These are phyloP conservation scores for Ceriops tagal DNA, from an alignment of 345 rosid species.

Conservation along the genomic window DNA sequence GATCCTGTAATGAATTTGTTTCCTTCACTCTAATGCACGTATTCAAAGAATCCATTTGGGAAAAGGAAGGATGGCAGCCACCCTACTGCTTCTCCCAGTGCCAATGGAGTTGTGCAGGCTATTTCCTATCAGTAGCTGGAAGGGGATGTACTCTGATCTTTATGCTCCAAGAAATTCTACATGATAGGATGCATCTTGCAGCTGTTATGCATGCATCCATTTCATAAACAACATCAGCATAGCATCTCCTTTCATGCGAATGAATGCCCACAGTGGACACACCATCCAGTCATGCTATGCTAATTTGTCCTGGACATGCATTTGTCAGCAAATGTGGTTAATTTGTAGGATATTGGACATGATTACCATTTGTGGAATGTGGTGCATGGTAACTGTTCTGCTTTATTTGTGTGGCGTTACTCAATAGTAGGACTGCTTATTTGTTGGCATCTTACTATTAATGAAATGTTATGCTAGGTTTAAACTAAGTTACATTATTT, in stretches of 20 bases:
- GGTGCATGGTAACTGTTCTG: constrained; percentile 31
- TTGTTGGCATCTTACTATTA: constrained; percentile 15
- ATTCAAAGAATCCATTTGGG: constrained; percentile 95
- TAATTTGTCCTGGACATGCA: constrained; percentile 51
- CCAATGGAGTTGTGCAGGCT: constrained; percentile 67
- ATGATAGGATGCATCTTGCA: constrained; percentile 90
- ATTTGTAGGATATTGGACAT: constrained; percentile 38
- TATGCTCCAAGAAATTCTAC: constrained; percentile 50
- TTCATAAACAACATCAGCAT: constrained; percentile 73
- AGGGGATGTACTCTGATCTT: constrained; percentile 82
- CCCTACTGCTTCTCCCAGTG: constrained; percentile 57
- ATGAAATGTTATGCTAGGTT: constrained; percentile 21
- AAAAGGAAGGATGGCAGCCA: constrained; percentile 75
- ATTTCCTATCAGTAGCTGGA: constrained; percentile 74
- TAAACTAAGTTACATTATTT: constrained; percentile 29
- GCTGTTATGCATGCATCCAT: constrained; percentile 86
- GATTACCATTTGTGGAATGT: constrained; percentile 22
- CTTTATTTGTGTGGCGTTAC: constrained; percentile 20
- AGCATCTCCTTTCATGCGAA: constrained; percentile 66
- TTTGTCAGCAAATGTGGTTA: constrained; percentile 43
- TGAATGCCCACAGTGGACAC: constrained; percentile 54
- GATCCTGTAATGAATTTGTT: constrained; percentile 15
- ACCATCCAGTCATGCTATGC: constrained; percentile 44
- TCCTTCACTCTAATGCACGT: constrained; percentile 58
- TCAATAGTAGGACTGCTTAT: constrained; percentile 19